A percentile compares a stretch with the other conserved stretches of the same genome.
Conservation (phyloP, 75 land plant genomes). For the Picea glauca region DNA sequence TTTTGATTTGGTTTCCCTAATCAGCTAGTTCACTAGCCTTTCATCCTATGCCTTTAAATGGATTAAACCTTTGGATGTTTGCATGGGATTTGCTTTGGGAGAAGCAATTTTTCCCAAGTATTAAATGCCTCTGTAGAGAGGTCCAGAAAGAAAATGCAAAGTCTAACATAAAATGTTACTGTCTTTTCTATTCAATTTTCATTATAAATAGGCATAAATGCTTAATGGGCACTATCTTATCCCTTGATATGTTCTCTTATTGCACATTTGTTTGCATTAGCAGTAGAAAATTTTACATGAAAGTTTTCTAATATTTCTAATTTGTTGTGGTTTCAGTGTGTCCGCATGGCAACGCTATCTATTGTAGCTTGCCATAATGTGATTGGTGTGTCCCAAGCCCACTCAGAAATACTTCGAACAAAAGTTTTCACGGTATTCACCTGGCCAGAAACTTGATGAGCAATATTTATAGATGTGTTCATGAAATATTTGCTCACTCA, state of each 20-base stretch:
- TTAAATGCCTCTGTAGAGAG: too few species aligned
- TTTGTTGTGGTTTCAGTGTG: slow-evolving; percentile 31
- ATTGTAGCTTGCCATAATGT: slow-evolving; percentile 61
- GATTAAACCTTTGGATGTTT: too few species aligned
- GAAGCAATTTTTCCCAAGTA: too few species aligned
- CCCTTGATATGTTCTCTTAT: not conserved
- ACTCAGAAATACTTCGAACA: slow-evolving; percentile 38
- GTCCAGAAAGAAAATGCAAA: too few species aligned
- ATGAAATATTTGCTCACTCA: not conserved
- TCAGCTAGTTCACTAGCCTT: too few species aligned
- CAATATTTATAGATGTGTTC: not conserved
- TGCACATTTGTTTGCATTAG: not conserved
- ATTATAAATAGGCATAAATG: not conserved
- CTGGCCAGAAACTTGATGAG: not conserved
- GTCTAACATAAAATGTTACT: not conserved
- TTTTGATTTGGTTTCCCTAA: too few species aligned
- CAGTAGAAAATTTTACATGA: not conserved
- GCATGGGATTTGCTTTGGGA: too few species aligned
- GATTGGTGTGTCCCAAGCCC: slow-evolving; percentile 62
- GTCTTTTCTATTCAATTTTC: not conserved
- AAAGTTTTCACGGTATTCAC: slow-evolving; percentile 49
- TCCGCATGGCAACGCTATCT: slow-evolving; percentile 63
- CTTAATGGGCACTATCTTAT: not conserved
- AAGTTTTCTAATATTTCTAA: slow-evolving; percentile 6
- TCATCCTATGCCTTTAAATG: too few species aligned